Conservation (phyloP, 768 basidiomycete species). For the Sistotremastrum suecicum region DNA sequence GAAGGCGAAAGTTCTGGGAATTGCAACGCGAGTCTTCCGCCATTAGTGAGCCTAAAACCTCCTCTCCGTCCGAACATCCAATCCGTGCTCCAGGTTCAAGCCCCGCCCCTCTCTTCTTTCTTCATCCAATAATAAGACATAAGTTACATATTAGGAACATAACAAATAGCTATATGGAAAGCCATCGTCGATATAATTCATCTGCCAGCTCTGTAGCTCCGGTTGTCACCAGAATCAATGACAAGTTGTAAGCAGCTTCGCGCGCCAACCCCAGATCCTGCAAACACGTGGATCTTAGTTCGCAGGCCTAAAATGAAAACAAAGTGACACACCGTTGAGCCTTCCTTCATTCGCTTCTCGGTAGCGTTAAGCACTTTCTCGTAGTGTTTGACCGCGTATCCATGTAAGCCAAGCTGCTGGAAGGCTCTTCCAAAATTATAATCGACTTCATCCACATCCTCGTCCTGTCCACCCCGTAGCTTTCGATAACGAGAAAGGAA, state of each 20-base stretch:
- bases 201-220: constrained; percentile 63
- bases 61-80: no score
- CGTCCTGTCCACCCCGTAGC: constrained; percentile 31
- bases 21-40: no score
- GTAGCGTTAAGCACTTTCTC: constrained; percentile 56
- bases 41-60: no score
- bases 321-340: background rate
- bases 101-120: no score
- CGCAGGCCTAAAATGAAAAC: background rate
- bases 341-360: constrained; percentile 24
- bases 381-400: constrained; percentile 78
- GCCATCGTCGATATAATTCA: constrained; percentile 60
- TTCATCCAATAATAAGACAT: no score
- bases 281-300: background rate
- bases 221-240: constrained; percentile 66
- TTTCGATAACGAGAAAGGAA: constrained; percentile 73
- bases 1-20: no score
- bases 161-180: constrained; percentile 38
- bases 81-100: no score
- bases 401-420: constrained; percentile 79
- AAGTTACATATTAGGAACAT: no score
- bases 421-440: constrained; percentile 89
- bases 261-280: constrained; percentile 42
- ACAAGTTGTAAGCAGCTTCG: constrained; percentile 83
- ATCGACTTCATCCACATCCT: constrained; percentile 61